Conservation (phyloP, 352 stramenopile species). For the Aphanomyces euteiches region DNA sequence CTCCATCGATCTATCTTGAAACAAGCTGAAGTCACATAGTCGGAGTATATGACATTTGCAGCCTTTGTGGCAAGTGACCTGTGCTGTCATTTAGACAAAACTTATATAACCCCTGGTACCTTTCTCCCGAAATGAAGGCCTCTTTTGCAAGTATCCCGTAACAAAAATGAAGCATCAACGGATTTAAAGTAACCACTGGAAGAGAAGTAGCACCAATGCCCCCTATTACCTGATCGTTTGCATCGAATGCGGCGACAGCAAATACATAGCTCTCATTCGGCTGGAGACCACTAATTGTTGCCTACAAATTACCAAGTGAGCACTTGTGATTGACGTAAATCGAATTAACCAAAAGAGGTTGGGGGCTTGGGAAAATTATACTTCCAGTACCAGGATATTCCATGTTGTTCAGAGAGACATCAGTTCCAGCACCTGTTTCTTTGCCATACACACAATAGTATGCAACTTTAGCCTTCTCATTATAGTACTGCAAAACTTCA, state of each 20-base stretch:
- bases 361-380: slow-evolving; percentile 38
- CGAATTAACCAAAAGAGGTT: neutral
- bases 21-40: slow-evolving; percentile 40
- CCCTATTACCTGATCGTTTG: slow-evolving; percentile 54
- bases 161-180: slow-evolving; percentile 54
- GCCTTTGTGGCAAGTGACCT: slow-evolving; percentile 37
- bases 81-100: neutral
- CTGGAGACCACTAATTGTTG: slow-evolving; percentile 50
- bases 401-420: slow-evolving; percentile 73
- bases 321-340: slow-evolving; percentile 5
- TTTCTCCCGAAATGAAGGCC: slow-evolving; percentile 39
- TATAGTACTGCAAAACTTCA: slow-evolving; percentile 41
- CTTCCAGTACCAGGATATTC: slow-evolving; percentile 56
- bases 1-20: slow-evolving; percentile 44
- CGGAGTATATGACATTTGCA: slow-evolving; percentile 48
- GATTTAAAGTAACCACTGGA: slow-evolving; percentile 62
- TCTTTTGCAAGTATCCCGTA: slow-evolving; percentile 68
- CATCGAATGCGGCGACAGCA: slow-evolving; percentile 71
- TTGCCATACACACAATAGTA: slow-evolving; percentile 85
- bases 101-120: slow-evolving; percentile 4
- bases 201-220: slow-evolving; percentile 60
- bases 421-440: slow-evolving; percentile 55
- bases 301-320: neutral
- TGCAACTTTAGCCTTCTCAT: slow-evolving; percentile 38
- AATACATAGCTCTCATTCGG: slow-evolving; percentile 84